A percentile compares a stretch with the other conserved stretches of the same genome.
Conservation (phyloP, 768 basidiomycete genomes). For the Hericium coralloides region DNA sequence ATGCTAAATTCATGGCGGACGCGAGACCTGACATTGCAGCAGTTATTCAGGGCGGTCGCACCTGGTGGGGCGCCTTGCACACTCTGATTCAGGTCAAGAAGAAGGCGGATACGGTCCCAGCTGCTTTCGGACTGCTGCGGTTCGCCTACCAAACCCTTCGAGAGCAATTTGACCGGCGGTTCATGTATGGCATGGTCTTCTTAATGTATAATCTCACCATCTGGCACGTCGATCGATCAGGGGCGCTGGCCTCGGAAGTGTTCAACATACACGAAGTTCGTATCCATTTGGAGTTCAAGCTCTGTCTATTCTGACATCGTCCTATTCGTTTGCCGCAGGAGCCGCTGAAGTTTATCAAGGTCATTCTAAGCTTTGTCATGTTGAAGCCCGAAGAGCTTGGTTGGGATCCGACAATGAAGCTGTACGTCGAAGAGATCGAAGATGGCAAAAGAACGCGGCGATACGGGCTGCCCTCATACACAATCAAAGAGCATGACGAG, state of each 20-base stretch:
- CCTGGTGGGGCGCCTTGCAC: not conserved
- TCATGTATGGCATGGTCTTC: slow-evolving; percentile 1
- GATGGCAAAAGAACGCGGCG: not conserved
- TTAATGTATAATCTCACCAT: not conserved
- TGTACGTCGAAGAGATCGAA: not conserved
- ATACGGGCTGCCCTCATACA: not conserved
- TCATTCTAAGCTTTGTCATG: not conserved
- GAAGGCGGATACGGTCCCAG: not conserved
- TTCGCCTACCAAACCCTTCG: not conserved
- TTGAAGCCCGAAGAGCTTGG: not conserved
- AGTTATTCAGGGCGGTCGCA: not conserved
- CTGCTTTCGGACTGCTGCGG: not conserved
- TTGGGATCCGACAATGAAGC: not conserved
- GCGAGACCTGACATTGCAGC: not conserved
- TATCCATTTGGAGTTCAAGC: too few relatives aligned
- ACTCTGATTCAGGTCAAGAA: not conserved
- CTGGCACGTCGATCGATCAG: slow-evolving; percentile 1
- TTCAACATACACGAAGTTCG: not conserved
- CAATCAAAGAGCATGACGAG: not conserved
- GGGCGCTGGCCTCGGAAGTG: not conserved
- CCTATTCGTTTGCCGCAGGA: not conserved
- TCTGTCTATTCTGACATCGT: not conserved
- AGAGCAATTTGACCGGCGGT: not conserved
- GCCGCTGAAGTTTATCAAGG: not conserved
- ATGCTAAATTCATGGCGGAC: not conserved